A percentile compares a stretch with the other conserved stretches of the same genome.
These are phyloP conservation scores for Inga laurina DNA, from an alignment of 306 rosid species.

Conservation along the genomic window DNA sequence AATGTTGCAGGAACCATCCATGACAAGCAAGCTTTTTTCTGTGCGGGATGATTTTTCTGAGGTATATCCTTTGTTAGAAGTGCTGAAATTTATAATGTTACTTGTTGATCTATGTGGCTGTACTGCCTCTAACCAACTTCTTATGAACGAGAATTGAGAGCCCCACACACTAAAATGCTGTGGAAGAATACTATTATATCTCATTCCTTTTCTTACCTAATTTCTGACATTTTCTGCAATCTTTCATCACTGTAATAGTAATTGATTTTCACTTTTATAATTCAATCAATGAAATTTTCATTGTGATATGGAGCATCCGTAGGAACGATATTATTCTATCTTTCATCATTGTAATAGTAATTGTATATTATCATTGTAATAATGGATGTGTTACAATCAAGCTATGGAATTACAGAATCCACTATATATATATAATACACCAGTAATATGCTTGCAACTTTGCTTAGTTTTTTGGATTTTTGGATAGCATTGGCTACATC, in stretches of 20 bases:
- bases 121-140: neutral
- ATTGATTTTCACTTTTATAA: too few species aligned
- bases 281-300: neutral
- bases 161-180: neutral
- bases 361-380: too few species aligned
- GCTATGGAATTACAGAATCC: too few species aligned
- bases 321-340: too few species aligned
- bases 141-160: neutral
- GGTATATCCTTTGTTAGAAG: neutral
- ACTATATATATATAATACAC: too few species aligned
- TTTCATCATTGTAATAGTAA: too few species aligned
- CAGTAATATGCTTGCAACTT: too few species aligned
- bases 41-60: neutral
- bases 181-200: neutral
- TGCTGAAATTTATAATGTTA: neutral
- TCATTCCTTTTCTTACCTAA: neutral
- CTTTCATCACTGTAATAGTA: neutral
- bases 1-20: neutral
- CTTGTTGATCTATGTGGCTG: neutral
- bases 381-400: too few species aligned
- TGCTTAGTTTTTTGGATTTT: too few species aligned
- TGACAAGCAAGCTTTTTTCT: neutral
- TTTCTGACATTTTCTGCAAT: neutral
- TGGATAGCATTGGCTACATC: too few species aligned
- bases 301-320: neutral